Evolutionary conservation across 495 filamentous ascomycete species (phyloP), one percentile per base, ranked within the genome.

Genomic region (Haplographium delicatum): DNA sequence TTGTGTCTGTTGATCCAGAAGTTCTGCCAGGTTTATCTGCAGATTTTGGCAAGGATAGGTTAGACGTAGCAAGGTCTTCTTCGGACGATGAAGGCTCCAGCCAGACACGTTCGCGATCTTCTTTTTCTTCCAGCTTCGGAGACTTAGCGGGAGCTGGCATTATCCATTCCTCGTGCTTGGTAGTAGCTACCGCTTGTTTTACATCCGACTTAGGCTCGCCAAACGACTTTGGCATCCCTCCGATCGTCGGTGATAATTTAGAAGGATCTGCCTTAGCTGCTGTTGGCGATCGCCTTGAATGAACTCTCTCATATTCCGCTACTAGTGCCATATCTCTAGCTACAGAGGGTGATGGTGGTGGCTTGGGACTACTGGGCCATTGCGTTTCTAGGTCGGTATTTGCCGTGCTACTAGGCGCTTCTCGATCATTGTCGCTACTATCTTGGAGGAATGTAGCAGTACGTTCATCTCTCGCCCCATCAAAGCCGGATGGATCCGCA

Each of bases 361-460:
- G 4, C 19, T 26, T 39, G 13, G 25, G 42, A 26, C 35, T 51
- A 5, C 6, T 37, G 6, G 24, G 18, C 7, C 27, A 22, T 10
- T 43, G 34, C 19, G 26, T 22, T 50, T 25, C 15, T 27, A 33
- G 16, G n/a, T 33, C 8, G 8, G 19, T 19, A 9, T 25, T 37
- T 20, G 16, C 18, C 2, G 8, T 44, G 4, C 27, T n/a, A 31
- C 39, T 59, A 20, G 44, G 47, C 11, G 18, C 33, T 56, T 59
- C 57, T 4, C 43, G 57, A 37, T 79, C 76, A 45, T 74, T 74
- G 37, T 73, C 76, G 51, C 71, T 75, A 51, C 65, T 75, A 46
- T 76, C 75, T 35, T 70, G 71, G 30, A 77, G 65, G 56, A 76
- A 75, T 10, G 76, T 72, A 6, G 65, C 67, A 54, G 78, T 74